phyloP scores from a whole-genome alignment of 306 rosid species.

The Dryas alaskensis region DNA sequence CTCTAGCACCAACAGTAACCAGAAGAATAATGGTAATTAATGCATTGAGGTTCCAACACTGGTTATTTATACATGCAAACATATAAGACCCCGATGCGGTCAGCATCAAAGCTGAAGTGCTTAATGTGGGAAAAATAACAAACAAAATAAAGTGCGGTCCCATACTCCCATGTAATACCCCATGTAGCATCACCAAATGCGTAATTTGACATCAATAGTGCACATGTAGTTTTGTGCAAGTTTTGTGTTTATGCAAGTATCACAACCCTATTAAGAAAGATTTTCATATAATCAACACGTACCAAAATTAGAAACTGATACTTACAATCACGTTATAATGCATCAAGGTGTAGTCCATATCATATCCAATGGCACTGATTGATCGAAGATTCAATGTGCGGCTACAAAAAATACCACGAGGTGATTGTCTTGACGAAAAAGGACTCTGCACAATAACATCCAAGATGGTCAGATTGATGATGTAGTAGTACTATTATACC shows the following conservation, averaged over 20 bases:
- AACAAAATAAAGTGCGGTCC: neutral
- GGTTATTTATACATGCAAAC: conserved; percentile 3
- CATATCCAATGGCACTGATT: conserved; percentile 96
- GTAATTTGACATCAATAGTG: too few species aligned
- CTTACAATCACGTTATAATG: conserved; percentile 90
- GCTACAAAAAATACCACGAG: conserved; percentile 87
- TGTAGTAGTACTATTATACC: neutral
- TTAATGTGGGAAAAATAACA: neutral
- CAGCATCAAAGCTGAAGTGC: neutral
- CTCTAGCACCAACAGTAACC: neutral
- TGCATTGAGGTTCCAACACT: neutral
- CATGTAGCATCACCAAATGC: too few species aligned
- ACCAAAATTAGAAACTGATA: conserved; percentile 11
- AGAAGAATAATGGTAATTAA: neutral
- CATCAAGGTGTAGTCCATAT: conserved; percentile 95
- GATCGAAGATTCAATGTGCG: conserved; percentile 95
- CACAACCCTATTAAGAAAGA: too few species aligned
- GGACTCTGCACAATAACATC: conserved; percentile 60
- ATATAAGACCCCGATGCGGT: neutral
- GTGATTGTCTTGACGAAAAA: conserved; percentile 69
- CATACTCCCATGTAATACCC: too few species aligned
- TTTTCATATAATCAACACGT: neutral
- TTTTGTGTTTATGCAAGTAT: neutral
- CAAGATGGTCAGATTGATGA: neutral
- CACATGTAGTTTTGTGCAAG: too few species aligned